A percentile compares a stretch with the other conserved stretches of the same genome.
These are phyloP conservation scores for Dothistroma septosporum DNA, from an alignment of 2,329 filamentous ascomycete species.

Conservation along the genomic window DNA sequence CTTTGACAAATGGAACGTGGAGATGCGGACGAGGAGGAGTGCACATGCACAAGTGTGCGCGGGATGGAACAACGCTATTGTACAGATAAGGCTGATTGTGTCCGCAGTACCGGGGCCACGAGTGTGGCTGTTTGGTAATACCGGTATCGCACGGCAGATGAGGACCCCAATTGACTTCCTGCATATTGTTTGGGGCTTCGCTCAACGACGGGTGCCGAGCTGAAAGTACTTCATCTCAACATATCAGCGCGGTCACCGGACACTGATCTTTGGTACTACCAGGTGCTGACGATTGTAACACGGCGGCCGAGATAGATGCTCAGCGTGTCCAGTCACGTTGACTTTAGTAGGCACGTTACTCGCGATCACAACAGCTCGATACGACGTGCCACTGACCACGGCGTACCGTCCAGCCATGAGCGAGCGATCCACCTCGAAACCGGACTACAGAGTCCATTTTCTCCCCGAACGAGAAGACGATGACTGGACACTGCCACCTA, in stretches of 20 bases:
- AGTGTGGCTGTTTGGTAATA: neutral
- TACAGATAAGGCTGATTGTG: neutral
- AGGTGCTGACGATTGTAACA: neutral
- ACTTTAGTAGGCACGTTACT: neutral
- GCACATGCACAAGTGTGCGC: neutral
- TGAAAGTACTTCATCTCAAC: neutral
- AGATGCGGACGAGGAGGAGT: neutral
- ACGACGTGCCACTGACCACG: neutral
- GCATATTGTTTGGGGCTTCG: neutral
- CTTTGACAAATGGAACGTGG: neutral
- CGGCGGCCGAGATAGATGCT: neutral
- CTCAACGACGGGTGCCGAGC: neutral
- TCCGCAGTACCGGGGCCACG: neutral
- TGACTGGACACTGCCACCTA: constrained; percentile 1
- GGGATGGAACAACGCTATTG: neutral
- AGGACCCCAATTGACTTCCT: neutral
- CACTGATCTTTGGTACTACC: neutral
- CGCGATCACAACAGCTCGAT: neutral
- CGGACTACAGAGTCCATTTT: constrained; percentile 8
- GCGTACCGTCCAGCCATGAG: neutral
- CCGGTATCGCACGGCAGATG: neutral
- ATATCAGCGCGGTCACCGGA: neutral
- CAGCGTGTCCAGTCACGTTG: neutral
- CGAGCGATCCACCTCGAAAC: neutral
- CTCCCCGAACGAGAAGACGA: neutral